phyloP scores from a whole-genome alignment of 805 yeast genomes.

The Barnettozyma sucrosica region DNA sequence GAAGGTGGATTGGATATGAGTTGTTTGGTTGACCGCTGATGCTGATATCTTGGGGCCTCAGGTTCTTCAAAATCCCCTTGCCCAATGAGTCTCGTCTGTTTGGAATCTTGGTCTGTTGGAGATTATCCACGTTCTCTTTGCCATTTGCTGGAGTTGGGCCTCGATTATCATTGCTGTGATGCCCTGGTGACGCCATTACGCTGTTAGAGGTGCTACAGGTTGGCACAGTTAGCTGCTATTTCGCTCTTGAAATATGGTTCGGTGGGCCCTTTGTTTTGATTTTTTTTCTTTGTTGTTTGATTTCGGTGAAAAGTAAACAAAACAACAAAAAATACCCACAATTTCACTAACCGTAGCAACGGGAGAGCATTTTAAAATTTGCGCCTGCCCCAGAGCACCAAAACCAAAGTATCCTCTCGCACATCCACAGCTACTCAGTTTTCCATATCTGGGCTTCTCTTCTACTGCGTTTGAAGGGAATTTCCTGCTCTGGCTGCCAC shows the following conservation, averaged over 20 bases:
- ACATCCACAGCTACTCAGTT: too few relatives aligned
- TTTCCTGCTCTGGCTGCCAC: too few relatives aligned
- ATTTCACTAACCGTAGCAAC: neutral
- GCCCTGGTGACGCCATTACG: neutral
- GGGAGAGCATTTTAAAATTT: too few relatives aligned
- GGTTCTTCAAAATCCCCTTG: constrained; percentile 22
- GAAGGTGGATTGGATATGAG: constrained; percentile 13
- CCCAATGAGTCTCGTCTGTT: constrained; percentile 23
- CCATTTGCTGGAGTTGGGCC: neutral
- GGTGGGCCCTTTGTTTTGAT: neutral
- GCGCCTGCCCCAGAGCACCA: neutral
- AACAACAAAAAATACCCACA: neutral
- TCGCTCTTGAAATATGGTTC: neutral
- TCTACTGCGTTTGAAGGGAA: too few relatives aligned
- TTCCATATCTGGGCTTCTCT: too few relatives aligned
- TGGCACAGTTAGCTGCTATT: neutral
- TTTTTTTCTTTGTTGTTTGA: neutral
- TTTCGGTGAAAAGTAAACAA: neutral
- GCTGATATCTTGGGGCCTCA: constrained; percentile 3
- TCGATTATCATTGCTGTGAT: neutral
- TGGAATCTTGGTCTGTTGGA: constrained; percentile 1
- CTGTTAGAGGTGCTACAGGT: neutral
- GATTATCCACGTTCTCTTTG: constrained; percentile 2
- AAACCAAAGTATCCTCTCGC: too few relatives aligned
- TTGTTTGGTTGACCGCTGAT: constrained; percentile 14